phyloP scores from a whole-genome alignment of 495 filamentous ascomycete genomes.

The Filosporella fistucella region DNA sequence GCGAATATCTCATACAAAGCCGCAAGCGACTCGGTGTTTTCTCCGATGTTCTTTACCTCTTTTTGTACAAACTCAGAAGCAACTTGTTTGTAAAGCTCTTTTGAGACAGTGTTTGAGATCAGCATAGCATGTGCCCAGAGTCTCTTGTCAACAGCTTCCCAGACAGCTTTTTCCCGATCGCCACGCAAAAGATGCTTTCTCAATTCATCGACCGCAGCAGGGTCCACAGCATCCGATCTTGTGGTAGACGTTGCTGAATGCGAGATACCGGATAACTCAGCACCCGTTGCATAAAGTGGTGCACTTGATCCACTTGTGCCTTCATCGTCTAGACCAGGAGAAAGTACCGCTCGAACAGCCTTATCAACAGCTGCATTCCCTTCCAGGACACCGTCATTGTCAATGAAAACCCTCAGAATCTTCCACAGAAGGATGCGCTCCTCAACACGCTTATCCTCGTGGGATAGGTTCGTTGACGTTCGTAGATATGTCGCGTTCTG shows the following conservation, averaged over 20 bases:
- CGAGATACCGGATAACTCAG: constrained; percentile 23
- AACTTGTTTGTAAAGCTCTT: constrained; percentile 78
- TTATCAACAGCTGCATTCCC: constrained; percentile 68
- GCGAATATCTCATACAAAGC: constrained; percentile 90
- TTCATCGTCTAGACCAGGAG: constrained; percentile 48
- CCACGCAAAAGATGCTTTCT: constrained; percentile 69
- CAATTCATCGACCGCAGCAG: constrained; percentile 59
- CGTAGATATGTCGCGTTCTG: constrained; percentile 39
- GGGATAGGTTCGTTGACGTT: constrained; percentile 25
- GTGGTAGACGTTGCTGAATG: constrained; percentile 12
- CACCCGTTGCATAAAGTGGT: constrained; percentile 30
- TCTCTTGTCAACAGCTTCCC: constrained; percentile 88
- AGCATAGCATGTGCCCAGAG: constrained; percentile 97
- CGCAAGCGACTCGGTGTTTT: constrained; percentile 78
- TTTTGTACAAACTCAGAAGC: constrained; percentile 89
- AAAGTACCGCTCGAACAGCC: constrained; percentile 68
- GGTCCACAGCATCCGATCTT: constrained; percentile 59
- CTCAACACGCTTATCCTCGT: constrained; percentile 62
- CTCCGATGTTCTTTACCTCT: constrained; percentile 75
- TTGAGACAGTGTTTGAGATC: constrained; percentile 72
- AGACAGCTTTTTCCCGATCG: constrained; percentile 86
- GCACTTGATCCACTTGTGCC: constrained; percentile 21
- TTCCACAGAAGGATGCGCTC: constrained; percentile 90
- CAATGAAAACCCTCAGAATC: constrained; percentile 71
- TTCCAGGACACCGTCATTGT: constrained; percentile 80